Percentiles rank a stretch among this genome's conserved stretches.
These are phyloP conservation scores for Ceratocystis harringtonii DNA, from an alignment of 2,329 filamentous ascomycete genomes.

Conservation along the genomic window DNA sequence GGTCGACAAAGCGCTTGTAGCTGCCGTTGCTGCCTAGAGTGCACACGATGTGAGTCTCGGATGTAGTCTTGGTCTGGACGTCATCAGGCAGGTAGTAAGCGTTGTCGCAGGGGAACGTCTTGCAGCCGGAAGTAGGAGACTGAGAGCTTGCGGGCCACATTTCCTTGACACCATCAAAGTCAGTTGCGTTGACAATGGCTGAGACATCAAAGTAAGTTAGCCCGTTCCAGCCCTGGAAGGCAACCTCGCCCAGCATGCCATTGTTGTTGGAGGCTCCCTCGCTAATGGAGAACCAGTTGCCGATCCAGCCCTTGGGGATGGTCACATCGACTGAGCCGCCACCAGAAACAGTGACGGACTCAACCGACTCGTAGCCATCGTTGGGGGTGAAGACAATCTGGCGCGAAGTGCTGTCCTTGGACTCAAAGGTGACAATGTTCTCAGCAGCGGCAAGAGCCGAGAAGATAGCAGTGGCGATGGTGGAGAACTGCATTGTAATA, in stretches of 20 bases:
- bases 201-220: constrained; percentile 44
- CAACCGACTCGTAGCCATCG: constrained; percentile 25
- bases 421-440: constrained; percentile 42
- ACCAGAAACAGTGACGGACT: constrained; percentile 28
- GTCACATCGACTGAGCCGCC: constrained; percentile 28
- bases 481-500: constrained; percentile 16
- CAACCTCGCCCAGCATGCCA: constrained; percentile 40
- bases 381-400: constrained; percentile 35
- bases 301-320: constrained; percentile 32
- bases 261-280: constrained; percentile 29
- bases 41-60: constrained; percentile 34
- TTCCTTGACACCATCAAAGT: constrained; percentile 38
- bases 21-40: constrained; percentile 29
- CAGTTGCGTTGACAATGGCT: constrained; percentile 38
- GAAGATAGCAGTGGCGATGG: constrained; percentile 31
- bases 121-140: constrained; percentile 35
- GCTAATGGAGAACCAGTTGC: constrained; percentile 37
- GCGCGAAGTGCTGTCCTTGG: constrained; percentile 37
- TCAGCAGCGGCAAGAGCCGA: constrained; percentile 32
- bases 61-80: constrained; percentile 39
- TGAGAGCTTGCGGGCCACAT: constrained; percentile 32
- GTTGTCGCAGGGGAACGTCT: constrained; percentile 37
- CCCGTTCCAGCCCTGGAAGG: constrained; percentile 34
- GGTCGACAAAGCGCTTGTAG: constrained; percentile 16
- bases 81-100: constrained; percentile 40